A percentile compares a stretch with the other conserved stretches of the same genome.
These are phyloP conservation scores for Eudorina sp. DNA, from an alignment of 139 green algal genomes.

Conservation along the genomic window DNA sequence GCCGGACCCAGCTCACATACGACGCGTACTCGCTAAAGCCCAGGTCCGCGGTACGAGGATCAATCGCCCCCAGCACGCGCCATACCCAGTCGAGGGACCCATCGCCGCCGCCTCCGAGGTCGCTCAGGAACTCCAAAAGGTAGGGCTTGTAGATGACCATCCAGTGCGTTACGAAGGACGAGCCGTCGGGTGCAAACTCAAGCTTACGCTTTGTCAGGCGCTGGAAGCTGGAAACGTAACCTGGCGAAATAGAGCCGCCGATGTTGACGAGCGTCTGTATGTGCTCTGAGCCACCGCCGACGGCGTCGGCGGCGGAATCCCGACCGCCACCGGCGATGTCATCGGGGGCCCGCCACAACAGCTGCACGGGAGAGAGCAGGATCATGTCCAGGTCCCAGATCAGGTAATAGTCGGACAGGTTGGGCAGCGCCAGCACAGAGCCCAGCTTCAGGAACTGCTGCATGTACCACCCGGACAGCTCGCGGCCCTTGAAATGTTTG, in stretches of 20 bases:
- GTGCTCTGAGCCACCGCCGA: neutral
- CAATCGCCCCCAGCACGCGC: slow-evolving; percentile 52
- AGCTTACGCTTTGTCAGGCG: slow-evolving; percentile 40
- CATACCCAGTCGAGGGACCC: slow-evolving; percentile 51
- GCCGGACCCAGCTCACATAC: slow-evolving; percentile 66
- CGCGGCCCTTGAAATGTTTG: slow-evolving; percentile 51
- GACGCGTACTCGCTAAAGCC: slow-evolving; percentile 72
- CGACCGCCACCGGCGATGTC: neutral
- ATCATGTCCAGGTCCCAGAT: slow-evolving; percentile 77
- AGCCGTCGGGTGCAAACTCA: slow-evolving; percentile 61
- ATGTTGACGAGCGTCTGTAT: slow-evolving; percentile 60
- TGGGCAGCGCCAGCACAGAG: slow-evolving; percentile 43
- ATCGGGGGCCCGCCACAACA: slow-evolving; percentile 3
- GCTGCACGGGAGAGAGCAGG: slow-evolving; percentile 47
- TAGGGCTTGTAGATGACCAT: slow-evolving; percentile 68
- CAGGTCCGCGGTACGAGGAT: slow-evolving; percentile 17
- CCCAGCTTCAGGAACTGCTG: slow-evolving; percentile 73
- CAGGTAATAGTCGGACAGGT: slow-evolving; percentile 60
- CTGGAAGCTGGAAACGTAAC: slow-evolving; percentile 53
- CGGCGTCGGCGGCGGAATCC: neutral
- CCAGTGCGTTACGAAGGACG: slow-evolving; percentile 73
- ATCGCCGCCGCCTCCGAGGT: neutral
- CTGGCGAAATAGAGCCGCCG: slow-evolving; percentile 43
- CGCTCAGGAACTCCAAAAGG: slow-evolving; percentile 58
- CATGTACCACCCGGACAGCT: slow-evolving; percentile 63